Base-by-base conservation (phyloP, 179 eudicot genomes). In the Actinidia chinensis region DNA sequence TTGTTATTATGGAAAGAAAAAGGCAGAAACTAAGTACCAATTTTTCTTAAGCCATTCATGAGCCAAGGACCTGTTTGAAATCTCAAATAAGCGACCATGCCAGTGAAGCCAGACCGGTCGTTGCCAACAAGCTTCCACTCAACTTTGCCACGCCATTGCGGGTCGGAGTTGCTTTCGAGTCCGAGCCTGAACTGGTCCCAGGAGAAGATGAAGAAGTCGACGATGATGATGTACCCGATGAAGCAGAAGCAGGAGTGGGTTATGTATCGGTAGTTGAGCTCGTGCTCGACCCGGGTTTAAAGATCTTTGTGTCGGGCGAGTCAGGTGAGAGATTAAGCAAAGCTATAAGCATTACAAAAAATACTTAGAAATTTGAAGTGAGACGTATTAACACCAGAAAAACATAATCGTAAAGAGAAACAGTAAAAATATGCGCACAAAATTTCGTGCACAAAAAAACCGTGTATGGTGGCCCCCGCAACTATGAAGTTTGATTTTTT, bases 251-350 rank as follows among this genome's bases (percentile, higher is more conserved):
- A 3, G 84, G 13, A 4, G 82, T 10, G 4, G 67, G 54, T 15
- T 74, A 14, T 14, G 87, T 67, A 20, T 74, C 56, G 6, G 79
- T 22, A 0, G 82, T 54, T 18, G 83, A 64, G 25, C 63, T 70
- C 2, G 75, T 79, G 74, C 73, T 48, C 36, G 88, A 78, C n/a
- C 60, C 79, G 5, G 75, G 60, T 78, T 85, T 78, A 20, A 85
- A 85, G 59, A 85, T 85, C 82, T 83, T 85, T 4, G 88, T 86
- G 22, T 85, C 86, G 15, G 88, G 81, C 44, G 88, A 85, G 68
- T 81, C 86, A 71, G 86, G 72, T 65, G 88, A 68, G 68, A 85
- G 74, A 15, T 85, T 85, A 61, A 85, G 84, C 71, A 85, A 63
- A 40, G 85, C 88, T 84, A 82, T 48, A 51, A 66, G 9, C 47